Conservation (phyloP, 192 early-diverging fungal genomes). For the Podila epigama region DNA sequence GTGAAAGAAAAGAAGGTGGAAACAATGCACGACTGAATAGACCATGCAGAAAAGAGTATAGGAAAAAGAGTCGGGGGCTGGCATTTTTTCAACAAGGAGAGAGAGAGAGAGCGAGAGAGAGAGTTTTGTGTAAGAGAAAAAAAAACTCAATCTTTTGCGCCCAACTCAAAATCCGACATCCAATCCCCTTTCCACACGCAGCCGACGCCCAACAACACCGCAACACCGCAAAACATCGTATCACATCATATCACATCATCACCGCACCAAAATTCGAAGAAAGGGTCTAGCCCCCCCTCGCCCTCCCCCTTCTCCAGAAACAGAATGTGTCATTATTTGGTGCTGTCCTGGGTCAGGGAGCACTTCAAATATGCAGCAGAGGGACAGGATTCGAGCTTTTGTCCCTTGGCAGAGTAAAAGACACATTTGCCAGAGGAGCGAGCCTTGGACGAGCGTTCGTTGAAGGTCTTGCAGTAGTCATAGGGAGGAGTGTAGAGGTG, state of each 20-base stretch:
- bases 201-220: background rate
- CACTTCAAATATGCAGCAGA: conserved; percentile 45
- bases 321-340: conserved; percentile 12
- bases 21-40: too few relatives aligned
- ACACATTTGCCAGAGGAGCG: conserved; percentile 66
- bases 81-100: too few relatives aligned
- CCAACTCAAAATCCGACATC: background rate
- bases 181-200: background rate
- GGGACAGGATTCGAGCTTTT: conserved; percentile 45
- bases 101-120: too few relatives aligned
- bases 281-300: too few relatives aligned
- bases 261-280: background rate
- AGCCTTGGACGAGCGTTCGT: conserved; percentile 74
- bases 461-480: conserved; percentile 85
- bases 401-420: conserved; percentile 68
- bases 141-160: background rate
- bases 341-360: conserved; percentile 32
- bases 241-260: conserved; percentile 6
- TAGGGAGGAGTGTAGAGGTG: conserved; percentile 94
- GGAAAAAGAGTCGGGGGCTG: too few relatives aligned
- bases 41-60: too few relatives aligned
- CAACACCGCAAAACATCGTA: background rate
- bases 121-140: background rate
- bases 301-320: background rate
- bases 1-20: too few relatives aligned